Evolutionary conservation across 2,329 filamentous ascomycete genomes (phyloP).

Genomic region (Zymoseptoria pseudotritici): DNA sequence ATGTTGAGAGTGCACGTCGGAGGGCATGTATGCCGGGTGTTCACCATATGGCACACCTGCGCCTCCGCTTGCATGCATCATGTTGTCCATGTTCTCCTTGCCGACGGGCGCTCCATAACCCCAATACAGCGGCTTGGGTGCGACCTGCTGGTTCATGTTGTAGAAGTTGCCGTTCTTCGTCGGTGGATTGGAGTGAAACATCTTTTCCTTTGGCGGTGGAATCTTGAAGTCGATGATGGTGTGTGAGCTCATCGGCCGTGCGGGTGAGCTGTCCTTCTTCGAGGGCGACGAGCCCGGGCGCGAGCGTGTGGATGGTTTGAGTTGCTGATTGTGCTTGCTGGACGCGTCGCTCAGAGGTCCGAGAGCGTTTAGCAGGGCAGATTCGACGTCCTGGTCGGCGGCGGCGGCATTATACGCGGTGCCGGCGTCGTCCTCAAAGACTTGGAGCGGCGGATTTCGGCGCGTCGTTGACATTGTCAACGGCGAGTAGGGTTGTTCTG

Average conservation of each 20-base stretch:
- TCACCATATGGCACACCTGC: neutral
- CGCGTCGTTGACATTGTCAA: conserved; percentile 41
- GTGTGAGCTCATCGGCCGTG: conserved; percentile 53
- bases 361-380: conserved; percentile 44
- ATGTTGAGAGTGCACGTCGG: neutral
- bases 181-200: conserved; percentile 57
- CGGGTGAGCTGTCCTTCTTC: conserved; percentile 57
- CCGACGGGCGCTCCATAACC: conserved; percentile 4
- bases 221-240: conserved; percentile 62
- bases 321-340: conserved; percentile 55
- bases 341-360: conserved; percentile 39
- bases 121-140: conserved; percentile 10
- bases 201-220: conserved; percentile 54
- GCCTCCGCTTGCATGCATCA: conserved; percentile 30
- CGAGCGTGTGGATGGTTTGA: conserved; percentile 53
- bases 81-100: conserved; percentile 19
- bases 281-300: conserved; percentile 59
- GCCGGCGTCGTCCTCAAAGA: conserved; percentile 49
- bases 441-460: conserved; percentile 47
- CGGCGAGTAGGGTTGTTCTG: neutral
- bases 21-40: conserved; percentile 18
- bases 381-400: conserved; percentile 41
- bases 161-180: conserved; percentile 50
- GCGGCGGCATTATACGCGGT: conserved; percentile 26
- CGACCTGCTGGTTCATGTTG: conserved; percentile 28